Evolutionary conservation across 75 land plant genomes (phyloP).

Genomic region (Picea glauca): DNA sequence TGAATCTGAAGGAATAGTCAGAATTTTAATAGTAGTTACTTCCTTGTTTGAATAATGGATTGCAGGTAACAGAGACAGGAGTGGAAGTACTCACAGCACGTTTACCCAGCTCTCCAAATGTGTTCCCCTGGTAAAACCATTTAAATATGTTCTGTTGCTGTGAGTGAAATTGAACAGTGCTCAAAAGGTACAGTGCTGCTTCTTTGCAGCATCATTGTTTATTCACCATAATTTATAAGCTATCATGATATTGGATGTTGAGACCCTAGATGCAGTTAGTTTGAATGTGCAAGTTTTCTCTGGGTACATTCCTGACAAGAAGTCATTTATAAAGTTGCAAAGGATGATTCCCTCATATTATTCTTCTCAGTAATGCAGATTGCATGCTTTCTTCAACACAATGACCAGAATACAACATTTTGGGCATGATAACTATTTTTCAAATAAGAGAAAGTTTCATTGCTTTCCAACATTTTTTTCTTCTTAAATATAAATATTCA

Average conservation of each 20-base stretch:
- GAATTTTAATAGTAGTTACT: not conserved
- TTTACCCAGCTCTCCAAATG: conserved; percentile 76
- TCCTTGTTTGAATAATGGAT: not conserved
- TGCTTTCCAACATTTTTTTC: not conserved
- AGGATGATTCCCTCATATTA: not conserved
- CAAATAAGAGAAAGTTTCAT: not conserved
- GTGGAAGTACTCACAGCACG: conserved; percentile 94
- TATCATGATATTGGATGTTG: not conserved
- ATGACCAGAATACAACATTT: not conserved
- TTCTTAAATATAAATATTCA: not conserved
- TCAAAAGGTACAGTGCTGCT: not conserved
- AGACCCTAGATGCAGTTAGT: not conserved
- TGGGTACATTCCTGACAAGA: too few species aligned
- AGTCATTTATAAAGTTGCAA: too few species aligned
- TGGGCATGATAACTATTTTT: not conserved
- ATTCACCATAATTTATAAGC: not conserved
- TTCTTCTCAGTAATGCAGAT: not conserved
- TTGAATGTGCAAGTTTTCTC: too few species aligned
- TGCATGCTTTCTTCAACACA: not conserved
- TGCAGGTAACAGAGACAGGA: conserved; percentile 96
- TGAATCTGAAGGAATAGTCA: not conserved
- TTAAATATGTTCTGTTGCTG: not conserved
- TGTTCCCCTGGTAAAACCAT: conserved; percentile 75
- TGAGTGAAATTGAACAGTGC: not conserved
- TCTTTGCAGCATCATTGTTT: not conserved